phyloP scores from a whole-genome alignment of 2,329 filamentous ascomycete species.

The Aureobasidium musti region DNA sequence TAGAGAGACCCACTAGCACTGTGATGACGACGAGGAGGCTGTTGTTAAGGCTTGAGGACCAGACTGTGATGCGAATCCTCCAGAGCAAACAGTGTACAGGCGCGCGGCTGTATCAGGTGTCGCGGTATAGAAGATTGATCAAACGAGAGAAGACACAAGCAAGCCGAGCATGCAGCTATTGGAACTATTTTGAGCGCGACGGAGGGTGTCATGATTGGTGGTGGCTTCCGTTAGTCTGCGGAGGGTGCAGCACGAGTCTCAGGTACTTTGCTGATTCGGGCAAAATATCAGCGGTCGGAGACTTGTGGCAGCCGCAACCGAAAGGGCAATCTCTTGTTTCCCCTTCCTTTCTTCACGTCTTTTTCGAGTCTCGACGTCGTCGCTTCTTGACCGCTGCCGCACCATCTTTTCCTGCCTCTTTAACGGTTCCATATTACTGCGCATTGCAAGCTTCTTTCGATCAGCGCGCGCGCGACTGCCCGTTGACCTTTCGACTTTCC shows the following conservation, averaged over 20 bases:
- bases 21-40: background rate
- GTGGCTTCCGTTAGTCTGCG: slow-evolving; percentile 24
- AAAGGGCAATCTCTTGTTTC: slow-evolving; percentile 24
- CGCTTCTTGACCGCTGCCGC: slow-evolving; percentile 22
- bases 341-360: slow-evolving; percentile 7
- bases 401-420: slow-evolving; percentile 17
- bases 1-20: background rate
- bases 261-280: slow-evolving; percentile 16
- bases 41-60: background rate
- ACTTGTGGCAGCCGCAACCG: slow-evolving; percentile 27
- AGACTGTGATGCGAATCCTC: background rate
- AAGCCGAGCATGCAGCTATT: background rate
- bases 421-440: slow-evolving; percentile 11
- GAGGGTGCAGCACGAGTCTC: slow-evolving; percentile 16
- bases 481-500: slow-evolving; percentile 12
- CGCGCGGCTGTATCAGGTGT: slow-evolving; percentile 8
- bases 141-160: background rate
- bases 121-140: background rate
- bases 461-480: slow-evolving; percentile 11
- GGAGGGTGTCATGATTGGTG: slow-evolving; percentile 11
- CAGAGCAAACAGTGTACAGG: background rate
- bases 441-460: slow-evolving; percentile 1
- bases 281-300: slow-evolving; percentile 20
- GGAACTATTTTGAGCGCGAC: slow-evolving; percentile 24
- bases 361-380: slow-evolving; percentile 25